Conservation (phyloP, 306 rosid genomes). For the Potentilla sterilis region DNA sequence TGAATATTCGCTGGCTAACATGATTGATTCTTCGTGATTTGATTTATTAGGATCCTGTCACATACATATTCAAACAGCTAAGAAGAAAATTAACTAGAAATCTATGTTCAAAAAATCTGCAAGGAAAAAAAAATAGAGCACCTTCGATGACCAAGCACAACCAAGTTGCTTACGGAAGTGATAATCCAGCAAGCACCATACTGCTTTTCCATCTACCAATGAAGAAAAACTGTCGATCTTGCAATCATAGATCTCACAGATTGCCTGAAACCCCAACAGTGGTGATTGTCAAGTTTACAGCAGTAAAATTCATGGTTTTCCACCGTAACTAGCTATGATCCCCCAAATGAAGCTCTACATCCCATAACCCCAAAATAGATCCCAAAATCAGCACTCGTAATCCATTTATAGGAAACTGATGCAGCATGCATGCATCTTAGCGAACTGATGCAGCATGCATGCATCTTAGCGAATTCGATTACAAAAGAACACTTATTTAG, state of each 20-base stretch:
- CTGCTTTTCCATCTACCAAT: conserved; percentile 88
- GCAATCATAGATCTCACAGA: conserved; percentile 64
- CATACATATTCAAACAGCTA: conserved; percentile 2
- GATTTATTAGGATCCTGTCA: conserved; percentile 51
- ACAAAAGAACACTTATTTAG: background rate
- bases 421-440: background rate
- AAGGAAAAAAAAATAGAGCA: conserved; percentile 30
- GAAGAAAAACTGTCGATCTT: conserved; percentile 52
- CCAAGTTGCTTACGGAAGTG: conserved; percentile 78
- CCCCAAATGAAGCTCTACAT: background rate
- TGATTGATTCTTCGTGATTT: conserved; percentile 58
- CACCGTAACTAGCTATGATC: background rate
- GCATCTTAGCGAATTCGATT: background rate
- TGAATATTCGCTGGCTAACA: conserved; percentile 58
- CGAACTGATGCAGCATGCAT: background rate
- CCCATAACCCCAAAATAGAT: background rate
- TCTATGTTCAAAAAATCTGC: conserved; percentile 11
- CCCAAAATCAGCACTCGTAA: background rate
- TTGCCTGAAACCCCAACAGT: conserved; percentile 49
- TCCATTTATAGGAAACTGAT: background rate
- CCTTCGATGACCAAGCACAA: conserved; percentile 63
- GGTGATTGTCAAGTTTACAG: background rate
- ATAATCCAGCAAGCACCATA: conserved; percentile 95
- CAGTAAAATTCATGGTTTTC: background rate
- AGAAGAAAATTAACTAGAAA: conserved; percentile 13